phyloP scores from a whole-genome alignment of 345 rosid species.

The Mallotus nudiflorus region DNA sequence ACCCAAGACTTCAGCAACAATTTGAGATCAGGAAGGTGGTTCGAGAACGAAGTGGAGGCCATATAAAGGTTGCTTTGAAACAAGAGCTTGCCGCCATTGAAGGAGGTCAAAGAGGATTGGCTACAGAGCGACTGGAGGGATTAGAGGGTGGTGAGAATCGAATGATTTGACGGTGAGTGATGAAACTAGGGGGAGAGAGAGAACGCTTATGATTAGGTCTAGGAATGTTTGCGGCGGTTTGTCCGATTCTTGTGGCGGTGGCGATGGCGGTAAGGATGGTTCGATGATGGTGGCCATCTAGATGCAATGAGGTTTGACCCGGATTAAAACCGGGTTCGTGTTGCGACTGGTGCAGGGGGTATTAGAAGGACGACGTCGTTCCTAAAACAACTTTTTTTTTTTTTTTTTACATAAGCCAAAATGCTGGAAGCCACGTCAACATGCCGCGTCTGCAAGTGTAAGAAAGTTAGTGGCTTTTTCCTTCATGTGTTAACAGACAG shows the following conservation, averaged over 20 bases:
- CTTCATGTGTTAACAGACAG: too few species aligned
- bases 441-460: too few species aligned
- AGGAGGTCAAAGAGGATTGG: conserved; percentile 49
- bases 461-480: too few species aligned
- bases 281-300: conserved; percentile 24
- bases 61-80: conserved; percentile 92
- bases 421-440: too few species aligned
- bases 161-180: conserved; percentile 58
- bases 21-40: conserved; percentile 62
- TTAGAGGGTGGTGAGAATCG: conserved; percentile 69
- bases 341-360: too few species aligned
- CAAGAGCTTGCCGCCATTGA: conserved; percentile 71
- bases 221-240: conserved; percentile 61
- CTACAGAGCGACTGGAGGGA: conserved; percentile 64
- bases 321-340: conserved; percentile 7
- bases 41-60: conserved; percentile 59
- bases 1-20: conserved; percentile 81
- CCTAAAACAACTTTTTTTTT: too few species aligned
- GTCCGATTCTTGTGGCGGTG: conserved; percentile 20
- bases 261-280: conserved; percentile 12
- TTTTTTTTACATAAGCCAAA: too few species aligned
- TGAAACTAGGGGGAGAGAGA: conserved; percentile 63
- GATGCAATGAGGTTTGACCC: conserved; percentile 41
- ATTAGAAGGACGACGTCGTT: too few species aligned
- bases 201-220: conserved; percentile 51